phyloP scores from a whole-genome alignment of 108 stramenopile genomes.

The Discostella stelligeroides region DNA sequence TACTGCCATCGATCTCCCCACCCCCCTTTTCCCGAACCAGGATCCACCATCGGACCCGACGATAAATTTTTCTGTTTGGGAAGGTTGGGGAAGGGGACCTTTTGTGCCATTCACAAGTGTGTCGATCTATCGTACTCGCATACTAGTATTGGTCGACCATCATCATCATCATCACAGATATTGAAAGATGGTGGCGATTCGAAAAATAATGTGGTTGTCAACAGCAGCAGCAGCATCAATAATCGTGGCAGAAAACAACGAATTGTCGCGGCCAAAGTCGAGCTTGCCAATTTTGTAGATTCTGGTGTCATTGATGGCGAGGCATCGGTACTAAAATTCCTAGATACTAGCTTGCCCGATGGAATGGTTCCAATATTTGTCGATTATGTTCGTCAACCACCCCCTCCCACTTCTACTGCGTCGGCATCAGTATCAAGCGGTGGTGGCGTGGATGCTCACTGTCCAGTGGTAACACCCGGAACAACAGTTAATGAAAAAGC shows the following conservation, averaged over 20 bases:
- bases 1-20: conserved; percentile 8
- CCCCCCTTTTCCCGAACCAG: conserved; percentile 66
- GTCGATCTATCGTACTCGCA: conserved; percentile 66
- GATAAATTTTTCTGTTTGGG: conserved; percentile 71
- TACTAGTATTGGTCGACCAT: not conserved
- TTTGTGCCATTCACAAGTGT: conserved; percentile 88
- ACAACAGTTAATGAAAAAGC: not conserved
- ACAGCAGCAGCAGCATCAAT: too few relatives aligned
- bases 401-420: not conserved
- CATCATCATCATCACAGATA: conserved; percentile 8
- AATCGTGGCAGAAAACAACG: conserved; percentile 39
- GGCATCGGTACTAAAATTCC: conserved; percentile 71
- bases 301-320: conserved; percentile 85
- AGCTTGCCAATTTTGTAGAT: conserved; percentile 72
- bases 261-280: conserved; percentile 84
- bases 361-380: conserved; percentile 75
- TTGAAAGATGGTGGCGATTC: not conserved
- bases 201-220: not conserved
- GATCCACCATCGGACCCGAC: conserved; percentile 61
- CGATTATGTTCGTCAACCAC: conserved; percentile 56
- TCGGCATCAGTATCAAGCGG: not conserved
- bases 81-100: conserved; percentile 81
- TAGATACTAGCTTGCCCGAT: conserved; percentile 49
- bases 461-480: not conserved
- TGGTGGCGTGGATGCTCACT: not conserved